Percentiles rank a stretch among this genome's conserved stretches.
Conservation (phyloP, 495 filamentous ascomycete species). For the Penicillium alfredii region DNA sequence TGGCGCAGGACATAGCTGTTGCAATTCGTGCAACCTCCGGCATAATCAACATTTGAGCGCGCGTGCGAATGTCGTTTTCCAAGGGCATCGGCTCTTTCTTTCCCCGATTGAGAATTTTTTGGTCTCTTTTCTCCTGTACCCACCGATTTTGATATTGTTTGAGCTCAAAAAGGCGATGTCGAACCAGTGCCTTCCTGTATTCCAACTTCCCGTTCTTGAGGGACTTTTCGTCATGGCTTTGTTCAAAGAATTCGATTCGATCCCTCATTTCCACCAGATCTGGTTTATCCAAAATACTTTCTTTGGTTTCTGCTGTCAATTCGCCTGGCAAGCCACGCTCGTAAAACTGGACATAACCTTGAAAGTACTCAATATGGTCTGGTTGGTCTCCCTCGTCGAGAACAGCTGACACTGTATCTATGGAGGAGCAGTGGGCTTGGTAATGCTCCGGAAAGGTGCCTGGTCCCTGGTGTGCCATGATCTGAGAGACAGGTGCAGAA, state of each 20-base stretch:
- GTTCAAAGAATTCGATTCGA: constrained; percentile 4
- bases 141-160: constrained; percentile 13
- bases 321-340: constrained; percentile 11
- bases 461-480: constrained; percentile 11
- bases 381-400: constrained; percentile 11
- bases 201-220: constrained; percentile 8
- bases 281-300: constrained; percentile 11
- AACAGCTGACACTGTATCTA: constrained; percentile 15
- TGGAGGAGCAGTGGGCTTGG: constrained; percentile 15
- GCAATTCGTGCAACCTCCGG: constrained; percentile 11
- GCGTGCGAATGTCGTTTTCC: constrained; percentile 10
- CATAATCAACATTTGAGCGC: constrained; percentile 12
- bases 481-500: constrained; percentile 11
- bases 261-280: constrained; percentile 10
- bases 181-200: constrained; percentile 10
- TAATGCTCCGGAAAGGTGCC: constrained; percentile 16
- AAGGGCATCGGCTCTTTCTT: constrained; percentile 7
- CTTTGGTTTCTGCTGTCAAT: constrained; percentile 14
- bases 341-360: constrained; percentile 16
- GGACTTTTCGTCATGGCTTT: background rate
- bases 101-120: constrained; percentile 11
- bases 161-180: constrained; percentile 10
- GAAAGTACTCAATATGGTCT: constrained; percentile 19
- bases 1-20: constrained; percentile 14
- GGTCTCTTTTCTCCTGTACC: constrained; percentile 13